Evolutionary conservation across 2,329 filamentous ascomycete species (phyloP).

Genomic region (Paecilomyces fulvus): DNA sequence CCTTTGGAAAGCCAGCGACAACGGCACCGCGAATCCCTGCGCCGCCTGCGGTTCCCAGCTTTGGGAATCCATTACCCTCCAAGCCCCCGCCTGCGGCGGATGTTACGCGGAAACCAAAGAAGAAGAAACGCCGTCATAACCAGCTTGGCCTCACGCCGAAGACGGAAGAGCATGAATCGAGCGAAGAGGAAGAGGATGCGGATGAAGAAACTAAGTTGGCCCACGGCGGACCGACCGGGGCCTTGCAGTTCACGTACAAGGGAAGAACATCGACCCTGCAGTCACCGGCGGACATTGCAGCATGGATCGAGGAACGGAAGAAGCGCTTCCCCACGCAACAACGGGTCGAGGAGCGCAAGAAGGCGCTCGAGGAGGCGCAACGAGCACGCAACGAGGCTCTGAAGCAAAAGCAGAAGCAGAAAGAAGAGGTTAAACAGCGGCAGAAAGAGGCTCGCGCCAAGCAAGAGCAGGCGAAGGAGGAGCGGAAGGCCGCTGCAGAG

Average conservation of each 20-base stretch:
- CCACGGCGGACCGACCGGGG: constrained; percentile 11
- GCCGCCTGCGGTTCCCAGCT: constrained; percentile 38
- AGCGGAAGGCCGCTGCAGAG: constrained; percentile 15
- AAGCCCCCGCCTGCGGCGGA: constrained; percentile 33
- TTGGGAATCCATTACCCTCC: constrained; percentile 34
- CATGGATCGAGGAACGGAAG: constrained; percentile 73
- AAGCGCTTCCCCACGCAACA: constrained; percentile 72
- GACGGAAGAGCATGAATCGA: constrained; percentile 37
- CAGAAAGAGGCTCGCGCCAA: constrained; percentile 23
- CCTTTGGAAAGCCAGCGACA: constrained; percentile 26
- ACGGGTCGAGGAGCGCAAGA: constrained; percentile 54
- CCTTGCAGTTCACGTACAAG: constrained; percentile 47
- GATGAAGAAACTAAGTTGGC: constrained; percentile 39
- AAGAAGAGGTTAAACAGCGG: constrained; percentile 23
- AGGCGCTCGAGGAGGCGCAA: constrained; percentile 57
- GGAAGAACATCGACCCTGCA: constrained; percentile 47
- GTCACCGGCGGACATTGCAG: constrained; percentile 58
- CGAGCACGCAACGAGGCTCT: constrained; percentile 26
- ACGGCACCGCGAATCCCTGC: constrained; percentile 24
- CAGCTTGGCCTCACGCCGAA: constrained; percentile 41
- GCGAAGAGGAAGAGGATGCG: constrained; percentile 37
- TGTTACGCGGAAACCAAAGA: constrained; percentile 26
- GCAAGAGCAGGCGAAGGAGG: constrained; percentile 12
- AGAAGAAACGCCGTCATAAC: constrained; percentile 38
- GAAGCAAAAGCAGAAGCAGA: constrained; percentile 34